phyloP scores from a whole-genome alignment of 2,329 filamentous ascomycete species.

The Botrytis byssoidea region DNA sequence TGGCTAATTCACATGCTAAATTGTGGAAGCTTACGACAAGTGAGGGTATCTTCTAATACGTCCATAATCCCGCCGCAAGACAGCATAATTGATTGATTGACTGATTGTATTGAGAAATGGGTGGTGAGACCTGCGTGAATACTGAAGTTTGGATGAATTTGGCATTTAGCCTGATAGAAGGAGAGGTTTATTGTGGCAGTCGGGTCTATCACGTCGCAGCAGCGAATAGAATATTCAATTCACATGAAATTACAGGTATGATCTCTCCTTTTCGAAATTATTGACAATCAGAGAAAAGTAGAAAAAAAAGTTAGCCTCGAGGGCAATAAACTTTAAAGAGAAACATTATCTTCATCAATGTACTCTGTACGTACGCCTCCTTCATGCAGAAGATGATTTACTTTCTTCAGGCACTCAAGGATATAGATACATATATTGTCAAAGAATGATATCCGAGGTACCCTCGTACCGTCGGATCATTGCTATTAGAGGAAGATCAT shows the following conservation, averaged over 20 bases:
- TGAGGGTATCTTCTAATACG: not conserved
- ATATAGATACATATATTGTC: not conserved
- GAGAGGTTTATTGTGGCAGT: not conserved
- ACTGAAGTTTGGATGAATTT: not conserved
- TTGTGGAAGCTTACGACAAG: not conserved
- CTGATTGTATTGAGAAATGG: not conserved
- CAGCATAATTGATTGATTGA: not conserved
- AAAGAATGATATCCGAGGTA: slow-evolving; percentile 1
- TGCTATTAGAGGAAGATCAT: not conserved
- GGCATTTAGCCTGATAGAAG: not conserved
- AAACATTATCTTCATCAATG: not conserved
- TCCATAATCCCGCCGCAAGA: not conserved
- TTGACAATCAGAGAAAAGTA: not conserved
- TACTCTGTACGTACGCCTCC: not conserved
- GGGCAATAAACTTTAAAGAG: not conserved
- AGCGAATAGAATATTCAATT: not conserved
- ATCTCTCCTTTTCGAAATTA: not conserved
- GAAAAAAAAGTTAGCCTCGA: not conserved
- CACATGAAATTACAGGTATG: not conserved
- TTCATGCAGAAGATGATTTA: not conserved
- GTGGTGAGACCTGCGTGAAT: not conserved
- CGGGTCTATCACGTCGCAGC: slow-evolving; percentile 1
- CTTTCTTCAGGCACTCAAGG: not conserved
- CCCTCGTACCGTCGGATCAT: not conserved
- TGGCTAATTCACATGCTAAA: not conserved